Conservation (phyloP, 208 protist species). For the Leishmania mexicana region DNA sequence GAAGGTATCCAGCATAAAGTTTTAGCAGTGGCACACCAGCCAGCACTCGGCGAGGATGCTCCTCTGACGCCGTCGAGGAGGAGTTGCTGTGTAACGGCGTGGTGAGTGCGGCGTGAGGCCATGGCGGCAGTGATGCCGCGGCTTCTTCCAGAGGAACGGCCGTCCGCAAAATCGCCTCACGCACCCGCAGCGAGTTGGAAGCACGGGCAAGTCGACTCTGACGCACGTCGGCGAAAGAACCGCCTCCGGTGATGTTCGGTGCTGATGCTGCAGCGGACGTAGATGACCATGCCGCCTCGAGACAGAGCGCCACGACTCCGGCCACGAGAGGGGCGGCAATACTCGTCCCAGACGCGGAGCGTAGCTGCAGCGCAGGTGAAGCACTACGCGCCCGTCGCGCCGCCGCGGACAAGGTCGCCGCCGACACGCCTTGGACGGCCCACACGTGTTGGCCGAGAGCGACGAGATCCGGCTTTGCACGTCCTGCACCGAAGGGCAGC, state of each 20-base stretch:
- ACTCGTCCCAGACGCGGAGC: conserved; percentile 92
- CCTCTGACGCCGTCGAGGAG: neutral
- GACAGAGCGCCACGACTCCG: conserved; percentile 89
- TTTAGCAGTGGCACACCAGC: conserved; percentile 34
- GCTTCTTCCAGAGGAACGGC: conserved; percentile 3
- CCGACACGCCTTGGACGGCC: conserved; percentile 28
- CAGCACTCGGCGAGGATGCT: neutral
- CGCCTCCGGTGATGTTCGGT: neutral
- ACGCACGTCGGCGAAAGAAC: too few relatives aligned
- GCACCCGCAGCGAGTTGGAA: conserved; percentile 13
- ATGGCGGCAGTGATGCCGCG: neutral
- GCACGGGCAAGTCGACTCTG: conserved; percentile 1
- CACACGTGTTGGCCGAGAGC: conserved; percentile 75
- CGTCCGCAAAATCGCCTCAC: conserved; percentile 17
- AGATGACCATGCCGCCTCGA: conserved; percentile 41
- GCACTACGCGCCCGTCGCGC: neutral
- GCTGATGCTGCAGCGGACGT: neutral
- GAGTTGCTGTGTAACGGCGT: neutral
- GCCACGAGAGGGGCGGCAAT: conserved; percentile 95
- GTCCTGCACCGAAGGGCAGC: conserved; percentile 91
- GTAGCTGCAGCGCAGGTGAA: conserved; percentile 23
- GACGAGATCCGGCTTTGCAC: conserved; percentile 97
- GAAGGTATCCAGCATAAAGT: conserved; percentile 42
- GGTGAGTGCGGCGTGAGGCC: neutral
- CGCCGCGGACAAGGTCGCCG: neutral